These are phyloP conservation scores for Epichloe aotearoae DNA, from an alignment of 2,329 filamentous ascomycete genomes.

Conservation along the genomic window DNA sequence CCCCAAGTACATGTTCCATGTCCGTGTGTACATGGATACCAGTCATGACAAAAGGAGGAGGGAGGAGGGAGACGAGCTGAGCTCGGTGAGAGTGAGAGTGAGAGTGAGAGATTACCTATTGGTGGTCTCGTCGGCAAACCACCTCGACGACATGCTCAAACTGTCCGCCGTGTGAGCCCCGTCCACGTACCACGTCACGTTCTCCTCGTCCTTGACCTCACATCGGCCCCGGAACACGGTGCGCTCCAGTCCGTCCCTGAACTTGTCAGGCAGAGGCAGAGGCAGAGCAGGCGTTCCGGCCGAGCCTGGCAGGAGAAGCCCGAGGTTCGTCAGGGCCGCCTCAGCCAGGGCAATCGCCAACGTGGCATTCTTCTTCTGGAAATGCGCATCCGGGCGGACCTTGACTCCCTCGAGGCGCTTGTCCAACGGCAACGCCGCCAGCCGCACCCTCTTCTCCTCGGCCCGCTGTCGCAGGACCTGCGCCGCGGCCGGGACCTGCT, in stretches of 20 bases:
- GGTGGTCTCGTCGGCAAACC: conserved; percentile 54
- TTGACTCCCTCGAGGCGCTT: conserved; percentile 30
- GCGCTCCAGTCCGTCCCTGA: conserved; percentile 59
- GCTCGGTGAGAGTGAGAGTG: background rate
- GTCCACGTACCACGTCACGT: conserved; percentile 74
- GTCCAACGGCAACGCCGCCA: conserved; percentile 35
- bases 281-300: conserved; percentile 31
- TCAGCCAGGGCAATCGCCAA: conserved; percentile 40
- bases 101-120: conserved; percentile 13
- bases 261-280: conserved; percentile 29
- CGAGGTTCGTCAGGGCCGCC: conserved; percentile 31
- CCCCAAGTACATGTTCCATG: no score
- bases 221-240: conserved; percentile 74
- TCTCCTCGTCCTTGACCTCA: conserved; percentile 40
- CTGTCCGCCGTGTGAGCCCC: conserved; percentile 90
- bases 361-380: conserved; percentile 46
- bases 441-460: conserved; percentile 32
- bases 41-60: background rate
- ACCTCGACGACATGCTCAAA: conserved; percentile 65
- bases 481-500: conserved; percentile 33
- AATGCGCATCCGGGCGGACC: conserved; percentile 38
- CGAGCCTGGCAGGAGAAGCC: conserved; percentile 17
- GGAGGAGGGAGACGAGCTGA: background rate
- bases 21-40: background rate
- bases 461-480: conserved; percentile 38